A percentile compares a stretch with the other conserved stretches of the same genome.
Evolutionary conservation across 2,329 filamentous ascomycete genomes (phyloP).

Genomic region (Exophiala xenobiotica): DNA sequence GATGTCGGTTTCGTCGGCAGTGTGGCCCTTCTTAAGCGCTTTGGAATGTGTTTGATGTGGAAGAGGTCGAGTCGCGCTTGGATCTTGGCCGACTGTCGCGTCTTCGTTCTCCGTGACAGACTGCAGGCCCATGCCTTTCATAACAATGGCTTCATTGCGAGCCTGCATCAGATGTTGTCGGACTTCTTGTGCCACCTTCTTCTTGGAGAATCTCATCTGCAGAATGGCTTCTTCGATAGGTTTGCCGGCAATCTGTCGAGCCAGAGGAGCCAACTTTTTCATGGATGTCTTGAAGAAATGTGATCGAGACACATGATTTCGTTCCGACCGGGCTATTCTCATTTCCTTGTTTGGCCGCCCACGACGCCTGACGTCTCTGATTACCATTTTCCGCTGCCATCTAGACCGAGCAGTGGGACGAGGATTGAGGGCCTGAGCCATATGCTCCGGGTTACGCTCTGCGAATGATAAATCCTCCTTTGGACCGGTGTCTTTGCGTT

Average conservation of each 20-base stretch:
- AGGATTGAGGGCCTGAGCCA: conserved; percentile 70
- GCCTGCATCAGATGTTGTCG: conserved; percentile 76
- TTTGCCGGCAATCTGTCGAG: conserved; percentile 88
- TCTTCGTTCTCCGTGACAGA: neutral
- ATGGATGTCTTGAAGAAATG: conserved; percentile 76
- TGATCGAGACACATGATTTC: conserved; percentile 61
- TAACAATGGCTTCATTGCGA: conserved; percentile 74
- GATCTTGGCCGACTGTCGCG: conserved; percentile 13
- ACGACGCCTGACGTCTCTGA: conserved; percentile 68
- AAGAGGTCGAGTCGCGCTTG: conserved; percentile 24
- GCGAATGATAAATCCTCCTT: conserved; percentile 29
- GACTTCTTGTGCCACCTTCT: conserved; percentile 83
- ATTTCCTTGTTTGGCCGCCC: conserved; percentile 67
- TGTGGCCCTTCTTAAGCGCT: conserved; percentile 68
- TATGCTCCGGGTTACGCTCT: conserved; percentile 50
- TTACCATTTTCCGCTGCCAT: conserved; percentile 83
- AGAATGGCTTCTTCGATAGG: conserved; percentile 88
- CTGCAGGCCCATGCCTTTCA: conserved; percentile 76
- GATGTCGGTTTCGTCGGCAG: conserved; percentile 72
- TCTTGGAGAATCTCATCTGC: conserved; percentile 94
- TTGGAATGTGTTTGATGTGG: conserved; percentile 52
- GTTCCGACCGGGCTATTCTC: conserved; percentile 65
- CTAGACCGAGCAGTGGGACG: conserved; percentile 67
- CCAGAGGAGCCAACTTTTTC: conserved; percentile 87
- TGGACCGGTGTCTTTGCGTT: conserved; percentile 13